Conservation (phyloP, 1,139 yeast genomes). For the Yamadazyma dendronema region DNA sequence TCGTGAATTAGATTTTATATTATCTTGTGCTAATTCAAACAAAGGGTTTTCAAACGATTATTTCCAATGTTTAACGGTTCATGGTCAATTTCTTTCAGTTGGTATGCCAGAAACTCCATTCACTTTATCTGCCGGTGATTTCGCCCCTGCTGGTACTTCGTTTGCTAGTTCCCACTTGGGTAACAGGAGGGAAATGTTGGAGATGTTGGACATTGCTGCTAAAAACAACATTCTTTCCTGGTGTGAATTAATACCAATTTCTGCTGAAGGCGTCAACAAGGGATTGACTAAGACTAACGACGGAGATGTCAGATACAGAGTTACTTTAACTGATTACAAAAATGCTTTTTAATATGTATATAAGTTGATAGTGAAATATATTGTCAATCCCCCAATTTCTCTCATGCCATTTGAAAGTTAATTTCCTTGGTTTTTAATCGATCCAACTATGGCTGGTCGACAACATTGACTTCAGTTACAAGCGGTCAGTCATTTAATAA, state of each 20-base stretch:
- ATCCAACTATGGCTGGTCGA: too few relatives aligned
- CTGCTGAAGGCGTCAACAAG: conserved; percentile 48
- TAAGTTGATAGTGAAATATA: not conserved
- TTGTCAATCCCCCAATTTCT: conserved; percentile 4
- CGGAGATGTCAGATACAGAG: conserved; percentile 53
- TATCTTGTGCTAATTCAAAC: conserved; percentile 44
- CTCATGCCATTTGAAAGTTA: too few relatives aligned
- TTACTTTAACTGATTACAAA: conserved; percentile 43
- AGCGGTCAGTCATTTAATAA: too few relatives aligned
- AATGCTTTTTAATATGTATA: conserved; percentile 12
- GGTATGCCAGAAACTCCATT: conserved; percentile 43
- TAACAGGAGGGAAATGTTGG: conserved; percentile 53
- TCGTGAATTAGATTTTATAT: conserved; percentile 42
- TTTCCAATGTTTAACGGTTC: conserved; percentile 32
- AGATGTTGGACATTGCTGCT: conserved; percentile 53
- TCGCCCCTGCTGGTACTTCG: conserved; percentile 42
- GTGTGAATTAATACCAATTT: conserved; percentile 57
- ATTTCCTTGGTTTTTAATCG: conserved; percentile 21
- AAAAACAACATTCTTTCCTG: conserved; percentile 53
- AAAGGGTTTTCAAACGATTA: conserved; percentile 31
- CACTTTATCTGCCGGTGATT: conserved; percentile 22
- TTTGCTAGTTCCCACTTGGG: conserved; percentile 48
- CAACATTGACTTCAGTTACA: too few relatives aligned
- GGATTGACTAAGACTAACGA: conserved; percentile 50
- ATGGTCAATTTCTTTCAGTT: conserved; percentile 51